A percentile compares a stretch with the other conserved stretches of the same genome.
Evolutionary conservation across 2,329 filamentous ascomycete species (phyloP).

Genomic region (Gremmenia infestans): DNA sequence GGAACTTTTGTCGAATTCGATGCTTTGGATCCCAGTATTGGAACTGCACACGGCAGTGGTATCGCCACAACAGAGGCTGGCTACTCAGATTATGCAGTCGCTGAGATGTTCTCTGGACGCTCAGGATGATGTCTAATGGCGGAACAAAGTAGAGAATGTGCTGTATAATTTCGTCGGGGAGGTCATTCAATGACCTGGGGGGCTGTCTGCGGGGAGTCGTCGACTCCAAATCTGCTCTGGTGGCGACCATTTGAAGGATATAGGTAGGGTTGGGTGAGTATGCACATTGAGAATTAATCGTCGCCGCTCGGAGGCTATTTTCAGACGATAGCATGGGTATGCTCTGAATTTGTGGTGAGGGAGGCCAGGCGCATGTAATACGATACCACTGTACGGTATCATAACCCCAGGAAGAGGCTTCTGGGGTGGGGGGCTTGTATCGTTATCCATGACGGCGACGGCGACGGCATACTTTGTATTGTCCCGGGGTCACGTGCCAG

Average conservation of each 20-base stretch:
- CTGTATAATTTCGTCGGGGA: slow-evolving; percentile 80
- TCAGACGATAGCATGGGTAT: no score
- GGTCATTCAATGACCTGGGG: slow-evolving; percentile 8
- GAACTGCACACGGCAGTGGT: slow-evolving; percentile 66
- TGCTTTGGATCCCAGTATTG: slow-evolving; percentile 69
- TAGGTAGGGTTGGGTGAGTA: not conserved
- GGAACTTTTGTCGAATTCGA: slow-evolving; percentile 52
- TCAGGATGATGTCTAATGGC: slow-evolving; percentile 48
- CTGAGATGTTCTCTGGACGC: slow-evolving; percentile 51
- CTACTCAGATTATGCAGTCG: slow-evolving; percentile 62
- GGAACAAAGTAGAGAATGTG: slow-evolving; percentile 63
- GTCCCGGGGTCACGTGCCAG: no score
- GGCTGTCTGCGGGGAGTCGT: not conserved
- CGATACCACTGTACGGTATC: no score
- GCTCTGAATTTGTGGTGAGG: no score
- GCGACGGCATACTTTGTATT: no score
- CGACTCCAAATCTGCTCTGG: not conserved
- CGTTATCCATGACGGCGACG: no score
- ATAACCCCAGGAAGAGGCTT: no score
- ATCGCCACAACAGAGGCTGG: slow-evolving; percentile 74
- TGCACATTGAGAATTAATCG: no score
- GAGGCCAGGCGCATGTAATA: no score
- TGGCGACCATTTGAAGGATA: not conserved
- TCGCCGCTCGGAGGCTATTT: no score
- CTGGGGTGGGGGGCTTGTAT: no score